Conservation (phyloP, 176 grass and related monocot species). For the Musa itinerans region DNA sequence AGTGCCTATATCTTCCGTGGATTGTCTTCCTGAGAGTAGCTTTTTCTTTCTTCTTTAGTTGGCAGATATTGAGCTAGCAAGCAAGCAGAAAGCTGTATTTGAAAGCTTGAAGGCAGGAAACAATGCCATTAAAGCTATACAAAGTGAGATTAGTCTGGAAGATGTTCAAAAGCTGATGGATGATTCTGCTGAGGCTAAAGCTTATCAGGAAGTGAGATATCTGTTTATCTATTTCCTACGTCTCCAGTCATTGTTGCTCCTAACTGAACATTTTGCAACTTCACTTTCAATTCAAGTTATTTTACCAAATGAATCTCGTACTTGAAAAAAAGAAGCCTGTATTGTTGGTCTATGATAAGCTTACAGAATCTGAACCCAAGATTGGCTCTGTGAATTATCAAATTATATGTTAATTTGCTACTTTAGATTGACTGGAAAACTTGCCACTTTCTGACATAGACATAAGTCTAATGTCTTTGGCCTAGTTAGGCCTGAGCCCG, state of each 20-base stretch:
- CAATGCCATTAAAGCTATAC: conserved; percentile 89
- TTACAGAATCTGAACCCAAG: too few species aligned
- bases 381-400: too few species aligned
- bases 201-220: conserved; percentile 91
- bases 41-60: conserved; percentile 42
- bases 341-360: not conserved
- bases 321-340: not conserved
- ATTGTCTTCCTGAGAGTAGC: too few species aligned
- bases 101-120: conserved; percentile 89
- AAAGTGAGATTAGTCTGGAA: conserved; percentile 92
- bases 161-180: conserved; percentile 99
- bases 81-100: conserved; percentile 92
- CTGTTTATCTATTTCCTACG: conserved; percentile 6
- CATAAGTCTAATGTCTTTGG: too few species aligned
- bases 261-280: conserved; percentile 11
- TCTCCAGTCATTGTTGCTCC: not conserved
- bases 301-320: not conserved
- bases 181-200: conserved; percentile 91
- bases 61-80: conserved; percentile 89
- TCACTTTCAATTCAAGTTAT: not conserved
- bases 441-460: too few species aligned
- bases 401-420: too few species aligned
- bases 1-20: too few species aligned
- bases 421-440: too few species aligned
- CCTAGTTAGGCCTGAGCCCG: too few species aligned